phyloP scores from a whole-genome alignment of 2,329 filamentous ascomycete genomes.

The Monosporascus sp. region DNA sequence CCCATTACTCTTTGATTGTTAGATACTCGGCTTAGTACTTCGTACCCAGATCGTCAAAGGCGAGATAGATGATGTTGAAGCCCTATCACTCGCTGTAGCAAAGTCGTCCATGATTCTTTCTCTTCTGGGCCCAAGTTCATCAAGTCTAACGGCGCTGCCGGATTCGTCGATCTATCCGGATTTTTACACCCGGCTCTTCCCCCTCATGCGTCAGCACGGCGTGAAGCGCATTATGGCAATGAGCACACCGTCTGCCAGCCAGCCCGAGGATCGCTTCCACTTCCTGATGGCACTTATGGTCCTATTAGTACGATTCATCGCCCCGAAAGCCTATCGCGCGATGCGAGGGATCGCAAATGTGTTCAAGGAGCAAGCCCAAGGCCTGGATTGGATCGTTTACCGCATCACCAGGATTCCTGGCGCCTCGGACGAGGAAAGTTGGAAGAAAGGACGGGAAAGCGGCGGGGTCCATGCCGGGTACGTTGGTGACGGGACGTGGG shows the following conservation, averaged over 20 bases:
- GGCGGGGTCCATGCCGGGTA: constrained; percentile 15
- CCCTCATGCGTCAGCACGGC: constrained; percentile 23
- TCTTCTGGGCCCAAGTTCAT: constrained; percentile 15
- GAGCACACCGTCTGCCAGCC: constrained; percentile 26
- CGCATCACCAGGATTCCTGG: constrained; percentile 24
- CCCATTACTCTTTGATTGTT: neutral
- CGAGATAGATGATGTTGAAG: constrained; percentile 13
- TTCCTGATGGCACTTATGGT: constrained; percentile 5
- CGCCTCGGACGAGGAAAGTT: constrained; percentile 17
- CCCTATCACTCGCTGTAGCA: constrained; percentile 12
- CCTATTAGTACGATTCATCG: constrained; percentile 7
- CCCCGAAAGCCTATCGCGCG: constrained; percentile 10
- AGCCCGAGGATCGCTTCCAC: constrained; percentile 18
- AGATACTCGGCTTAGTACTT: neutral
- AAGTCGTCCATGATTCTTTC: constrained; percentile 13
- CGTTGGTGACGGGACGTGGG: constrained; percentile 15
- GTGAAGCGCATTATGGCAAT: constrained; percentile 29
- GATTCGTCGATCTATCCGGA: constrained; percentile 4
- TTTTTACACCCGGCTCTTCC: constrained; percentile 16
- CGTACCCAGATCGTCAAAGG: constrained; percentile 18
- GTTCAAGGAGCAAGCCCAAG: constrained; percentile 16
- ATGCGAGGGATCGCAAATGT: constrained; percentile 13
- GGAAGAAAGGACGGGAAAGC: constrained; percentile 21
- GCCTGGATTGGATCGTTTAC: constrained; percentile 25
- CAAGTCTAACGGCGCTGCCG: neutral